Percentiles rank a stretch among this genome's conserved stretches.
phyloP scores from a whole-genome alignment of 129 eudicot species.

The Helianthus annuus region DNA sequence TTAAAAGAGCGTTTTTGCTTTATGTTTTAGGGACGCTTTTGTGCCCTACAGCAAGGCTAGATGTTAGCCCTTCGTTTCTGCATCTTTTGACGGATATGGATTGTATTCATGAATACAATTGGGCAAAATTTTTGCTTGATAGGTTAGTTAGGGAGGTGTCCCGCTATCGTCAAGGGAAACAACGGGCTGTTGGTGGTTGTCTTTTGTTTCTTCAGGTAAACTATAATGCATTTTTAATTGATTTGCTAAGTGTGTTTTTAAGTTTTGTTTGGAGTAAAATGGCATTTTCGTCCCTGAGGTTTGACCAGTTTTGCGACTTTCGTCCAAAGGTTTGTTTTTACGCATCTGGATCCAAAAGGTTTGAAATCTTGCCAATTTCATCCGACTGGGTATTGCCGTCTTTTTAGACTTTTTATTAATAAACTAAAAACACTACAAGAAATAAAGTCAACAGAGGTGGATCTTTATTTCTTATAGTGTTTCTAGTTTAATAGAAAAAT shows the following conservation, averaged over 20 bases:
- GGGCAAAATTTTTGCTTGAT: slow-evolving; percentile 83
- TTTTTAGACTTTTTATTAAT: too few species aligned
- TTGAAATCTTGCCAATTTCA: too few species aligned
- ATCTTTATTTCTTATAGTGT: too few species aligned
- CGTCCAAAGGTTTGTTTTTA: too few species aligned
- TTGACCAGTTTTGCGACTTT: too few species aligned
- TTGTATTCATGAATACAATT: slow-evolving; percentile 66
- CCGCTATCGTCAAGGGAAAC: slow-evolving; percentile 81
- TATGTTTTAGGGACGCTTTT: slow-evolving; percentile 76
- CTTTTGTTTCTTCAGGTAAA: slow-evolving; percentile 80
- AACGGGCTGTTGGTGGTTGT: slow-evolving; percentile 87
- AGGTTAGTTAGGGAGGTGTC: slow-evolving; percentile 86
- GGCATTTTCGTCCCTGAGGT: too few species aligned
- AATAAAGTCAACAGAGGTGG: too few species aligned
- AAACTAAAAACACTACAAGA: too few species aligned
- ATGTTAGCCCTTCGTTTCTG: slow-evolving; percentile 83
- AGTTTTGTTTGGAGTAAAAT: neutral
- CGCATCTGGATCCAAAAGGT: too few species aligned
- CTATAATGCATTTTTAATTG: neutral
- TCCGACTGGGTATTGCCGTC: too few species aligned
- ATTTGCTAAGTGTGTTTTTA: neutral
- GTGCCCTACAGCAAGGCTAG: slow-evolving; percentile 85
- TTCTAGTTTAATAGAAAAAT: too few species aligned
- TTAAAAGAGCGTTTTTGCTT: slow-evolving; percentile 69
- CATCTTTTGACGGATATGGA: slow-evolving; percentile 75